Base-by-base conservation (phyloP, 768 basidiomycete species). In the Pisolithus albus region DNA sequence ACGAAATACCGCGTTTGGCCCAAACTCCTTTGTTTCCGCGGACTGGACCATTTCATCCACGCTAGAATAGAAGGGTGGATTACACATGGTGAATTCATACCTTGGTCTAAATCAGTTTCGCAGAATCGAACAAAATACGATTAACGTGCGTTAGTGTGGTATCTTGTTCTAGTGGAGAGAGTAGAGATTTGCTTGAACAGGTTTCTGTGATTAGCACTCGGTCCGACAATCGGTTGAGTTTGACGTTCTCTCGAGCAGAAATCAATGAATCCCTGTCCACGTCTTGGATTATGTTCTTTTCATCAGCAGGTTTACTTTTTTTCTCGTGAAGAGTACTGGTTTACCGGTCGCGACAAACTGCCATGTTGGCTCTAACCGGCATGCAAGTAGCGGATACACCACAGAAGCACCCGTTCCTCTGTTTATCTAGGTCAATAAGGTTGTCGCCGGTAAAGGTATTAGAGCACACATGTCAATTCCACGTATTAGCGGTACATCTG, bases 31-130 rank as follows among this genome's bases (percentile, higher is more conserved):
- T 6, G 70, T 69, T 18, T 76, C 75, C 0, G 82, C 79, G 2
- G 82, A 83, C 2, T 66, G 61, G 0, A 60, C 56, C 7, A 92
- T 76, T 52, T 98, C 95, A 28, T 83, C 80, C 1, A 65, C 61
- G 51, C 83, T 88, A n/a, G 73, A 64, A 62, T 96, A 98, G 67
- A 99, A 99, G 0, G 95, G 95, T 0, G 95, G 95, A 65, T 98
- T 99, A 69, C 94, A 97, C 83, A 98, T 91, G 0, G 84, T 82
- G 57, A 95, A 92, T 52, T 86, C 80, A 59, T 83, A 81, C 4
- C 79, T 82, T 48, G 10, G 10, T 9, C 21, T 18, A 39, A 46
- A 43, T 47, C 13, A 4, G 2, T 48, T 9, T 7, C 10, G 34
- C 5, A 4, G 24, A 52, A 28, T 21, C 10, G 18, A 7, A 50